Base-by-base conservation (phyloP, 2,329 filamentous ascomycete species). In the Penicillium sclerotigenum region DNA sequence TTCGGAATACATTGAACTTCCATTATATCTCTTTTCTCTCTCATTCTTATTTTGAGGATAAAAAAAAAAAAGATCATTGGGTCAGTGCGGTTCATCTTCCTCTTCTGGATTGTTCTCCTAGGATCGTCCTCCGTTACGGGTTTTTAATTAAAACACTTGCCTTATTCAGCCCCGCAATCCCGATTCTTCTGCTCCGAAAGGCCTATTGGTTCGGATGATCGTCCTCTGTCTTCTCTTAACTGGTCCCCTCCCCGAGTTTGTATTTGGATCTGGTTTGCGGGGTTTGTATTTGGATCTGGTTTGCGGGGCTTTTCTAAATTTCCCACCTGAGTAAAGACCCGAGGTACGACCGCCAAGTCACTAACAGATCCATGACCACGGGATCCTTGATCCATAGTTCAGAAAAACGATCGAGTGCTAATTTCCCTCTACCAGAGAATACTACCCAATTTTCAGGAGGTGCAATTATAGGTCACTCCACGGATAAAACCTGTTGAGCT, bases 391-490 rank as follows among this genome's bases (percentile, higher is more conserved):
- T 68, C 63, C 34, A 29, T n/a, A 29, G 16, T 29, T 24, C 29
- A 34, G 14, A 34, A 26, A 20, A 51, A 41, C 36, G 24, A 29
- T 50, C 29, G n/a, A 31, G 47, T 31, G 18, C 31, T 40, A 49
- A 48, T 14, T 22, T 54, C 43, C 24, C 31, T 14, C 22, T 54
- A 10, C 14, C 26, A 49, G 47, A 54, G 54, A 58, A 64, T 65
- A 63, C 64, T 63, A 65, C 64, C 64, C 62, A 62, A 65, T 51
- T 57, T 61, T 61, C 51, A 42, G 56, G 49, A 54, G 40, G 46
- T 49, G 54, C 59, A 54, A 57, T 58, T 59, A 53, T 52, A 54
- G 31, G 57, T 59, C 56, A 54, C 46, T n/a, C 45, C 31, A 28
- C 45, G 29, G 36, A 34, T 31, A 36, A 42, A 34, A 36, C 11